Evolutionary conservation across 352 stramenopile genomes (phyloP).

Genomic region (Phytophthora hybrid): DNA sequence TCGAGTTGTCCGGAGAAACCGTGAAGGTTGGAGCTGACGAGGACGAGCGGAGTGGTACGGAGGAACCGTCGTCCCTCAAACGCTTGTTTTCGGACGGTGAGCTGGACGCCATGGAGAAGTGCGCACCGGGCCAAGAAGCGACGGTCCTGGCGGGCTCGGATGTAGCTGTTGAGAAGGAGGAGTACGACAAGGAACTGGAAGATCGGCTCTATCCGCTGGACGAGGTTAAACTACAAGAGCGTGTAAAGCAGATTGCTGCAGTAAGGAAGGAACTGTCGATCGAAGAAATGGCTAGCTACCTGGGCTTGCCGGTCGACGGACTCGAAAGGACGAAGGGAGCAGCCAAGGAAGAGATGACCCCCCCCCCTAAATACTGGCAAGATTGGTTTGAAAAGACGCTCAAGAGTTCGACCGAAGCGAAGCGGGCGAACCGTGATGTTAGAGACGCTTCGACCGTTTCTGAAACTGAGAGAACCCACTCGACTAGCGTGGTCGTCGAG

Average conservation of each 20-base stretch:
- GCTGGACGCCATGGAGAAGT: too few species aligned
- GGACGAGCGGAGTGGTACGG: too few species aligned
- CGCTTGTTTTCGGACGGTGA: too few species aligned
- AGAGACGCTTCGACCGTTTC: background rate
- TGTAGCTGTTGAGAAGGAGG: background rate
- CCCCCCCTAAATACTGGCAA: slow-evolving; percentile 1
- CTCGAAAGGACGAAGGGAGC: background rate
- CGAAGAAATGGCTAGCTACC: background rate
- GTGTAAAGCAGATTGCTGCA: background rate
- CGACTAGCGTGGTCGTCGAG: background rate
- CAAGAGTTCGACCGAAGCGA: background rate
- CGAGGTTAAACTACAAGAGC: background rate
- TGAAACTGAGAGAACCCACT: background rate
- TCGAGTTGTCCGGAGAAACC: too few species aligned
- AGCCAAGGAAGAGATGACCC: background rate
- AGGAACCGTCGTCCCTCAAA: too few species aligned
- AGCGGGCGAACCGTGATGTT: slow-evolving; percentile 2
- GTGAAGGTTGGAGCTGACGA: too few species aligned
- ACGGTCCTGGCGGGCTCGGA: background rate
- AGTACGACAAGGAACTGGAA: slow-evolving; percentile 11
- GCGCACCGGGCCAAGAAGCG: background rate
- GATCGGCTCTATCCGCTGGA: slow-evolving; percentile 1
- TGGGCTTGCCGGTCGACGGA: background rate
- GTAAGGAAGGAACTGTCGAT: background rate
- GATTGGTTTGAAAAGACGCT: background rate